These are phyloP conservation scores for Hypoxylon sp. DNA, from an alignment of 2,329 filamentous ascomycete species.

Conservation along the genomic window DNA sequence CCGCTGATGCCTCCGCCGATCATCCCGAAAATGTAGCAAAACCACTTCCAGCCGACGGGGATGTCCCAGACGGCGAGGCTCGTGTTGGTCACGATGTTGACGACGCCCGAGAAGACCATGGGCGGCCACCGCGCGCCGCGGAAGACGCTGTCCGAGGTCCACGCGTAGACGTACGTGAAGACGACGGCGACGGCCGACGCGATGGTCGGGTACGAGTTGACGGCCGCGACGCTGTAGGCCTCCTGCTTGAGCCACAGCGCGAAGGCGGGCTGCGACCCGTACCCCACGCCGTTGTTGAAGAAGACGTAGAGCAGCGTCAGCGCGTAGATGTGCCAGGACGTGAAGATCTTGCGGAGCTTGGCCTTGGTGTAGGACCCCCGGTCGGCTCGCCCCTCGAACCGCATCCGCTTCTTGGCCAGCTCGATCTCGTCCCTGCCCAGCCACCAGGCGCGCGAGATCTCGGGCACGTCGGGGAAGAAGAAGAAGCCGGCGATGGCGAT, in stretches of 20 bases:
- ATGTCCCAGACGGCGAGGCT: slow-evolving; percentile 56
- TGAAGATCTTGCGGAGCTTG: slow-evolving; percentile 68
- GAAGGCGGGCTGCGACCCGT: slow-evolving; percentile 63
- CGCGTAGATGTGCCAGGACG: slow-evolving; percentile 70
- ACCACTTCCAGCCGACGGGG: slow-evolving; percentile 66
- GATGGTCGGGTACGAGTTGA: slow-evolving; percentile 66
- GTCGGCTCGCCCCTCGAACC: slow-evolving; percentile 55
- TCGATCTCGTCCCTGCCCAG: slow-evolving; percentile 49
- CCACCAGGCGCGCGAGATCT: slow-evolving; percentile 51
- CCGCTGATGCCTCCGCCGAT: slow-evolving; percentile 59
- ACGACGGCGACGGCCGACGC: slow-evolving; percentile 62
- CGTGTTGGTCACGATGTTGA: slow-evolving; percentile 52
- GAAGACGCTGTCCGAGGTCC: slow-evolving; percentile 69
- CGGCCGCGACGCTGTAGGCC: slow-evolving; percentile 49
- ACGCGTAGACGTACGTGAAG: slow-evolving; percentile 69
- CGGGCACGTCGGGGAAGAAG: slow-evolving; percentile 52
- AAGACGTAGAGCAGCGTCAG: slow-evolving; percentile 66
- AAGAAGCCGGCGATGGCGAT: slow-evolving; percentile 58
- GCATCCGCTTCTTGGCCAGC: slow-evolving; percentile 51
- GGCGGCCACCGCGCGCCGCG: slow-evolving; percentile 68
- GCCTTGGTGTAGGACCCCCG: slow-evolving; percentile 50
- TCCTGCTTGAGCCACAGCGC: slow-evolving; percentile 55
- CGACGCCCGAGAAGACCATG: slow-evolving; percentile 62
- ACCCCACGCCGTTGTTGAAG: slow-evolving; percentile 67
- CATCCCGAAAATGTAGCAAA: slow-evolving; percentile 64